Base-by-base conservation (phyloP, 139 green algal species). In the Micractinium sp. region DNA sequence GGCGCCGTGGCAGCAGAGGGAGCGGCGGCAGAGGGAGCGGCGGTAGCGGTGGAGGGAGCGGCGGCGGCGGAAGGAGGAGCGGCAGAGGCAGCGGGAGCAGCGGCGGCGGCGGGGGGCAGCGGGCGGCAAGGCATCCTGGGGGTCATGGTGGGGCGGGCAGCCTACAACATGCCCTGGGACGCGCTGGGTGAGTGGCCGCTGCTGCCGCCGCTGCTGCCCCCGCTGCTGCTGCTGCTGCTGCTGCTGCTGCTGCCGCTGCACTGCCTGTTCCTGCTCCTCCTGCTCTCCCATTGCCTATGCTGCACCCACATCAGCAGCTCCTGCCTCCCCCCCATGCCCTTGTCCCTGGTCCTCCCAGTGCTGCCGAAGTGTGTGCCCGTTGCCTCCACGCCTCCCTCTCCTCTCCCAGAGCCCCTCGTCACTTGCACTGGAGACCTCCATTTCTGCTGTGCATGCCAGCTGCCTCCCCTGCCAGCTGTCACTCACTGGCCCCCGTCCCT, bases 121-220 rank as follows among this genome's bases (percentile, higher is more conserved):
- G 76, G 5, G 86, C 35, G 19, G 75, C 61, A 80, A 2, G 53
- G 81, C 36, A 73, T 99, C 2, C 84, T 96, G 66, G 97, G 97
- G 0, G 97, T 99, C 31, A 99, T 99, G 97, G 93, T 98, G 67
- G 96, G 97, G 15, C 89, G 97, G 0, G 94, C 94, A 0, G 97
- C 97, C 0, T 99, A 98, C 92, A 94, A 97, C 82, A 88, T 95
- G 77, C 95, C 96, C 2, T 99, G 97, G 97, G 89, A 95, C 41
- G 90, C 94, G 56, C 92, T 98, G 82, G 89, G 87, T n/a, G 83
- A 41, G 83, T 75, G 67, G 67, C 67, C 33, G 67, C 67, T 75
- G 47, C 47, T 56, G n/a, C n/a, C n/a, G n/a, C n/a, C n/a, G n/a
- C n/a, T 56, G 5, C 47, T 56, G 47, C 47, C 47, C 7, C 47